These are phyloP conservation scores for Fragaria vesca DNA, from an alignment of 306 rosid genomes.

Conservation along the genomic window DNA sequence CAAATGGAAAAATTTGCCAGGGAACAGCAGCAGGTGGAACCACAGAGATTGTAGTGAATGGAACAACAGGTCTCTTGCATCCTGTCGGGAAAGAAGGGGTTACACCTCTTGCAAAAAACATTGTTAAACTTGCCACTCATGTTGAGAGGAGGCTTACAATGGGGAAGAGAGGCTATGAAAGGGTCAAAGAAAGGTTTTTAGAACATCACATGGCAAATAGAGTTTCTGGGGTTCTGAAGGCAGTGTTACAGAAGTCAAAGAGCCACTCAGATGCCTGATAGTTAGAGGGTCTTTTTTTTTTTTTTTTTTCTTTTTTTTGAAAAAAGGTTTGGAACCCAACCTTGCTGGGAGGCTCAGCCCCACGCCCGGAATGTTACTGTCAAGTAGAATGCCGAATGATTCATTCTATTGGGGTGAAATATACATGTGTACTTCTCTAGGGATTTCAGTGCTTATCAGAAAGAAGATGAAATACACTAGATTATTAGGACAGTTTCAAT, in stretches of 20 bases:
- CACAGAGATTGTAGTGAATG: conserved; percentile 83
- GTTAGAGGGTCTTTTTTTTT: background rate
- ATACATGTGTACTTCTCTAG: background rate
- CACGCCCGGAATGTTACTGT: no score
- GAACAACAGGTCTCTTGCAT: conserved; percentile 82
- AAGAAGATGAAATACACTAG: conserved; percentile 2
- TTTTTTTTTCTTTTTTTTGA: no score
- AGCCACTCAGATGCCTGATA: conserved; percentile 42
- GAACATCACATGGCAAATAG: conserved; percentile 83
- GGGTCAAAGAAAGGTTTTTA: conserved; percentile 75
- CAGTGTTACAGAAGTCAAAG: conserved; percentile 53
- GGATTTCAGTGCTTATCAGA: background rate
- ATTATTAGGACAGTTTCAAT: background rate
- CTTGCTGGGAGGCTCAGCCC: no score
- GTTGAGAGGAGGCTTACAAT: conserved; percentile 90
- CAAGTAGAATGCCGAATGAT: background rate
- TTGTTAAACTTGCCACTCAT: conserved; percentile 77
- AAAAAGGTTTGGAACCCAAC: no score
- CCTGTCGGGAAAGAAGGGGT: conserved; percentile 76
- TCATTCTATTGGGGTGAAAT: background rate
- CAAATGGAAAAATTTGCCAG: conserved; percentile 27
- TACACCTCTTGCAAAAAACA: conserved; percentile 70
- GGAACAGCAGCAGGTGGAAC: conserved; percentile 96
- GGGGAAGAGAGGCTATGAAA: conserved; percentile 82
- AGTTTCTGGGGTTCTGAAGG: conserved; percentile 71